Evolutionary conservation across 1,284 basidiomycete genomes (phyloP).

Genomic region (Microbotryum scabiosae): DNA sequence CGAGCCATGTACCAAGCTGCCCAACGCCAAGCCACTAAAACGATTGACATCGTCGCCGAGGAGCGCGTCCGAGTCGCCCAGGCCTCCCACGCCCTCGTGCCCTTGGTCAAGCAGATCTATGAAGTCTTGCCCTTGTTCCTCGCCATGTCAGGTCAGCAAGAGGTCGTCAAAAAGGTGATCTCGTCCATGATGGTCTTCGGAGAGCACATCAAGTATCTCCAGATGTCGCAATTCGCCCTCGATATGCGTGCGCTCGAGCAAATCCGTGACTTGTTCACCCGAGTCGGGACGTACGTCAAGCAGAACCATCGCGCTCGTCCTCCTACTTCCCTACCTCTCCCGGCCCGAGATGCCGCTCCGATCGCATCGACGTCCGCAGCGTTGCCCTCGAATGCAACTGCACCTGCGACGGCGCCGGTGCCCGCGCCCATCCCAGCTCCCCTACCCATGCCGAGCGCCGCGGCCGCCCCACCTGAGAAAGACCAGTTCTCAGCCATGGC

Average conservation of each 20-base stretch:
- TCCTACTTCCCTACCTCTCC: neutral
- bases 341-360: neutral
- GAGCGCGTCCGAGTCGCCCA: conserved; percentile 13
- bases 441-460: neutral
- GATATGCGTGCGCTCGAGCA: conserved; percentile 23
- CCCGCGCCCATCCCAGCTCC: neutral
- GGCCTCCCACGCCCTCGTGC: conserved; percentile 23
- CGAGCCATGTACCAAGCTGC: no score
- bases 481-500: conserved; percentile 24
- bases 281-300: conserved; percentile 30
- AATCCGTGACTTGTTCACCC: conserved; percentile 29
- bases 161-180: conserved; percentile 21
- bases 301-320: conserved; percentile 2
- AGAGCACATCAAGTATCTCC: conserved; percentile 19
- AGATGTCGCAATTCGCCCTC: conserved; percentile 25
- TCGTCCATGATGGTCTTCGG: conserved; percentile 26
- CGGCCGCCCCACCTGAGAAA: conserved; percentile 2
- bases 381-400: neutral
- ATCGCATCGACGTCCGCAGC: neutral
- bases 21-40: conserved; percentile 12
- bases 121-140: conserved; percentile 32
- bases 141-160: conserved; percentile 24
- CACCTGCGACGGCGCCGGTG: no score
- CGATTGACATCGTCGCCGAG: conserved; percentile 22
- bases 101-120: conserved; percentile 27